Base-by-base conservation (phyloP, 2,329 filamentous ascomycete species). In the Penicillium sp. region DNA sequence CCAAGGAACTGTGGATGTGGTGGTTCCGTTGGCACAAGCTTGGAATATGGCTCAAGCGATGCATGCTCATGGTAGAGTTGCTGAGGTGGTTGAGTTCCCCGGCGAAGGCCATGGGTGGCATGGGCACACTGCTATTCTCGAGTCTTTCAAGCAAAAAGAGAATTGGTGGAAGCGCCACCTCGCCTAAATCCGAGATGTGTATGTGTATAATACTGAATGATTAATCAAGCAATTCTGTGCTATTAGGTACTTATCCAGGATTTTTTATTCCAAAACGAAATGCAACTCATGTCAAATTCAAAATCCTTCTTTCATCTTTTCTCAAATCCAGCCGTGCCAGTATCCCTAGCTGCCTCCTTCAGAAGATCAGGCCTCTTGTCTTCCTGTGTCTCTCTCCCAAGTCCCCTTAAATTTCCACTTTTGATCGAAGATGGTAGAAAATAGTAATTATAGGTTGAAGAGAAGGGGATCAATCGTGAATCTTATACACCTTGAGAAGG, bases 21-120 rank as follows among this genome's bases (percentile, higher is more conserved):
- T 86, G 1, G 84, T 85, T 15, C 83, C 83, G 0, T 64, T 81
- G n/a, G 72, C 76, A 15, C 84, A 87, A 63, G 80, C 80, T 2
- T 68, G 74, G 29, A 74, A 79, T 47, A 81, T 86, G 65, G 75
- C 79, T 9, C 65, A 68, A 38, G 72, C 73, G n/a, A 70, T 83
- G 21, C 65, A 65, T 47, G 59, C 64, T 9, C 70, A 67, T 2
- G 77, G 75, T 0, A 71, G 74, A 1, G 68, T 78, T 24, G 78
- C 81, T 4, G 71, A 74, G 51, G 64, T 82, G 3, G 70, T 81
- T 15, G 70, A 79, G 26, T 76, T 77, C 29, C 67, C 74, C 3
- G 78, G 76, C 2, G 80, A 83, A 58, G 80, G 79, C 0, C 80
- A 83, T 61, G 76, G 77, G 44, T 80, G 62, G 62, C 44, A 55